Evolutionary conservation across 2,329 filamentous ascomycete species (phyloP), one percentile per base, ranked within the genome.

Genomic region (Colletotrichum tofieldiae): DNA sequence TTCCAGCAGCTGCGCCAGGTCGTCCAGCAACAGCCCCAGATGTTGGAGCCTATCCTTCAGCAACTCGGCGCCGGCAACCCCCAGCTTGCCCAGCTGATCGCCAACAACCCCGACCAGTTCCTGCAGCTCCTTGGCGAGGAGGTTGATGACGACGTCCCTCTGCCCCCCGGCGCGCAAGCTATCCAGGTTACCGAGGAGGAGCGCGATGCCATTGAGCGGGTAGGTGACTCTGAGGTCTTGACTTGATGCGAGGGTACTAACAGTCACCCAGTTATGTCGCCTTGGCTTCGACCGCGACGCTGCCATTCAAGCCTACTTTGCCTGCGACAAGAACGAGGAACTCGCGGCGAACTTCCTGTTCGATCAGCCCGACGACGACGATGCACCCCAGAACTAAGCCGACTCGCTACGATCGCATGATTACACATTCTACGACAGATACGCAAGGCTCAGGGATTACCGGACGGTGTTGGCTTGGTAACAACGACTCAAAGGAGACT

Each of bases 251-350:
- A 51, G 5, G 55, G 62, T 60, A 58, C 69, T 72, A 58, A 68
- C 51, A 29, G 14, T 6, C 8, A 14, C 23, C 63, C 75, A 97
- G 94, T 88, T 99, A 79, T 98, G 94, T 85, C 93, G 93, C 75
- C 91, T 99, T 55, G 96, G 96, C 45, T 99, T 99, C 81, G 92
- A 96, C 78, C 92, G 95, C 72, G 95, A 98, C 77, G 91, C 95
- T 77, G 96, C 96, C 63, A 98, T 98, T 76, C 96, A 99, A 85
- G 96, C 96, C 35, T 99, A 98, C 85, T 99, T 99, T 81, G 96
- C 96, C 43, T 99, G 96, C 83, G 96, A 99, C 84, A 99, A 98
- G 90, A 98, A 99, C 82, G 96, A 99, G 85, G 96, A 99, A 84
- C 88, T 99, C 63, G 96, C 96, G 0, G 96, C 96, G 75, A 99